phyloP scores from a whole-genome alignment of 139 green algal genomes.

The Volvox africanus region DNA sequence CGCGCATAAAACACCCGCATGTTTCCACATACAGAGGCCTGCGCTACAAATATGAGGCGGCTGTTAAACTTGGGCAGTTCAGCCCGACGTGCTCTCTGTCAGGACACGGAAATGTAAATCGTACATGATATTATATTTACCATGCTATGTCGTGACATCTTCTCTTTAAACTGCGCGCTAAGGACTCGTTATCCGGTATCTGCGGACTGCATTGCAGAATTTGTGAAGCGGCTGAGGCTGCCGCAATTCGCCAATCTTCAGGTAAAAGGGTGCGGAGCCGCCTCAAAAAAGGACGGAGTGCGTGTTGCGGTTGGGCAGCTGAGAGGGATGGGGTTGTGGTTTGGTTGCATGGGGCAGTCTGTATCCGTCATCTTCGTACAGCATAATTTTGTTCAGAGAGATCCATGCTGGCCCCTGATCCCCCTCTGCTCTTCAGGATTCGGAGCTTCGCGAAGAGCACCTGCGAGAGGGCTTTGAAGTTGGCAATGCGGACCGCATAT shows the following conservation, averaged over 20 bases:
- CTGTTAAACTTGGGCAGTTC: too few relatives aligned
- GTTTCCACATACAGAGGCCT: too few relatives aligned
- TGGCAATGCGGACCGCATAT: conserved; percentile 88
- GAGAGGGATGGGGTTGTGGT: not conserved
- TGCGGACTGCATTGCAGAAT: not conserved
- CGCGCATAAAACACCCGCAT: too few relatives aligned
- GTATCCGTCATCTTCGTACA: not conserved
- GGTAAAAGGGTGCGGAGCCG: not conserved
- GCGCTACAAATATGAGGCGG: too few relatives aligned
- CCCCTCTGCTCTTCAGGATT: not conserved
- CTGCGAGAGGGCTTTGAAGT: conserved; percentile 88
- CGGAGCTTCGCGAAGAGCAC: conserved; percentile 69
- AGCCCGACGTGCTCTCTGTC: too few relatives aligned
- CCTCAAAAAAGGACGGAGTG: too few relatives aligned
- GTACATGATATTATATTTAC: too few relatives aligned
- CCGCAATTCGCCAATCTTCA: not conserved
- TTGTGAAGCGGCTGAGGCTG: conserved; percentile 29
- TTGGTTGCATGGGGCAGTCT: too few relatives aligned
- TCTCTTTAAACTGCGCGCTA: too few relatives aligned
- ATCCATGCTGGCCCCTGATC: not conserved
- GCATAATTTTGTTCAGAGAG: not conserved
- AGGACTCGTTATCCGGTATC: too few relatives aligned
- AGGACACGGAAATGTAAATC: too few relatives aligned
- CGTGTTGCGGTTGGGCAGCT: not conserved
- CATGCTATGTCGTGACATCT: too few relatives aligned